Base-by-base conservation (phyloP, 108 stramenopile genomes). In the Skeletonema grethae region DNA sequence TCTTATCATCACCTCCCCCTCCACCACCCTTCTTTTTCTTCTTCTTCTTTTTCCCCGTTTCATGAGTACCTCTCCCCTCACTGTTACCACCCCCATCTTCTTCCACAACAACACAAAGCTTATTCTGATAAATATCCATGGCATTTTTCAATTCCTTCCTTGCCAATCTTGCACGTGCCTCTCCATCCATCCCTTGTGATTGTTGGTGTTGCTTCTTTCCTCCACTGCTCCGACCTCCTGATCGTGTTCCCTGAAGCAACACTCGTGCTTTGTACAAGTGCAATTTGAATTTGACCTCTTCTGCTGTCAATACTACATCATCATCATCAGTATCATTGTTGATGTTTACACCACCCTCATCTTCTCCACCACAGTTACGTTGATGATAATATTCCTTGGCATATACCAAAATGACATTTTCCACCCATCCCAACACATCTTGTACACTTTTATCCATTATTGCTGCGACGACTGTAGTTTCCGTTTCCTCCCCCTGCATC, bases 101-200 rank as follows among this genome's bases (percentile, higher is more conserved):
- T 12, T 35, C 46, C 28, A 4, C 58, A 12, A 28, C 28, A 61
- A 61, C 53, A 74, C 81, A 83, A 5, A 86, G 78, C 41, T 91
- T 91, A 61, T 91, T 89, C 50, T 94, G 88, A 72, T 87, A 90
- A 29, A 90, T 76, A 68, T 94, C 93, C 90, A 91, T 94, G 63
- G 93, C 93, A 32, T 76, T 72, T 64, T 91, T 91, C 36, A 94
- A 77, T 70, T 94, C 93, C 70, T 94, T 94, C 36, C 88, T 78
- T 12, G 89, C 53, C 8, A 69, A 41, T 11, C 71, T 56, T 32
- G 56, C 50, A n/a, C 77, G 71, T 11, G 62, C 59, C 12, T 24
- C 67, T 13, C 46, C 46, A 18, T 48, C 46, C 46, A 18, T 16
- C 18, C 0, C 25, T 28, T 28, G 25, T 28, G 25, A 0, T 28